These are phyloP conservation scores for Ascosphaera aggregata DNA, from an alignment of 2,329 filamentous ascomycete species.

Conservation along the genomic window DNA sequence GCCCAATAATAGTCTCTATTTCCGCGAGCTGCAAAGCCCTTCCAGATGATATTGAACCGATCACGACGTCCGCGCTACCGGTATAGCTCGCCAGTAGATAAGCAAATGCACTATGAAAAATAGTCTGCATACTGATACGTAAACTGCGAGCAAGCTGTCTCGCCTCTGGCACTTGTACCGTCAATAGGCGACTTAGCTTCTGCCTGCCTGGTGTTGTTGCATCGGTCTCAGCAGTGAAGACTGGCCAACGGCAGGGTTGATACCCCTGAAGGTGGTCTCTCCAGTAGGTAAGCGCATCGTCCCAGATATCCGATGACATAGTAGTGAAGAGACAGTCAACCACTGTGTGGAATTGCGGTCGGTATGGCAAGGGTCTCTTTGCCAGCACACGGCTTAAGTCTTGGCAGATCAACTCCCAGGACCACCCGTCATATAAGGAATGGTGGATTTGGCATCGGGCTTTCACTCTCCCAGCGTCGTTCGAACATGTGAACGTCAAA, in stretches of 20 bases:
- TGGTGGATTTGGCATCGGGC: conserved; percentile 46
- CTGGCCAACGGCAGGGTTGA: conserved; percentile 32
- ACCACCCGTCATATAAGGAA: conserved; percentile 85
- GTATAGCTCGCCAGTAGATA: conserved; percentile 42
- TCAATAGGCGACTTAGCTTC: conserved; percentile 11
- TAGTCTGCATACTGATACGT: conserved; percentile 38
- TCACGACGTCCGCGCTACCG: conserved; percentile 40
- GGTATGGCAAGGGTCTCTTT: conserved; percentile 9
- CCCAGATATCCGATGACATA: conserved; percentile 11
- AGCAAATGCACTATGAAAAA: conserved; percentile 51
- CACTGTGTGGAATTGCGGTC: conserved; percentile 40
- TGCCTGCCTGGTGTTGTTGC: conserved; percentile 9
- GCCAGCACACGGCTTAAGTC: conserved; percentile 37
- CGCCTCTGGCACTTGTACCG: conserved; percentile 14
- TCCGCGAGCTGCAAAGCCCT: conserved; percentile 46
- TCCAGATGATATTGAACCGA: conserved; percentile 66
- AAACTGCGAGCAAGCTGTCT: conserved; percentile 16
- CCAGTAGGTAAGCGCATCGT: conserved; percentile 42
- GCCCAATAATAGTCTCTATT: conserved; percentile 54
- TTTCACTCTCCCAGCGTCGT: conserved; percentile 7
- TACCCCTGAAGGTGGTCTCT: conserved; percentile 36
- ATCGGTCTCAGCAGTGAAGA: conserved; percentile 24
- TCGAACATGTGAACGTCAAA: conserved; percentile 33
- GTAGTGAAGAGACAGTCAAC: conserved; percentile 23
- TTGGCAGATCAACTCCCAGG: conserved; percentile 46